phyloP scores from a whole-genome alignment of 345 rosid species.

The Citrus cavaleriei region DNA sequence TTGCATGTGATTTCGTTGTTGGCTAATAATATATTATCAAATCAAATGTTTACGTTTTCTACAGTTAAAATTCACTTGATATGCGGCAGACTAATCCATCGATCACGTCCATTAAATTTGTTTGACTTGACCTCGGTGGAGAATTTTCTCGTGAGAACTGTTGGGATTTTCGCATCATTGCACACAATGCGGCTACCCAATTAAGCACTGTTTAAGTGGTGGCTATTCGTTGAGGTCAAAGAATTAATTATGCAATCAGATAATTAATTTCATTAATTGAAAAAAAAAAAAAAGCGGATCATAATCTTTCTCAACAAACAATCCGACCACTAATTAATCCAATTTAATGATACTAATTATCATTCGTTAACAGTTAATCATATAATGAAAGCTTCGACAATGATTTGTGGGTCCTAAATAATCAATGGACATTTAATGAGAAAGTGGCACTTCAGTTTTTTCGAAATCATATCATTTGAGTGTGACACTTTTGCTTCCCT shows the following conservation, averaged over 20 bases:
- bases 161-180: neutral
- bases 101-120: neutral
- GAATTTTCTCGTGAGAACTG: neutral
- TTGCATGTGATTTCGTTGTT: too few species aligned
- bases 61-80: neutral
- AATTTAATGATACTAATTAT: neutral
- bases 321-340: neutral
- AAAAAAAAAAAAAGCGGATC: too few species aligned
- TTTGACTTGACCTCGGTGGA: conserved; percentile 5
- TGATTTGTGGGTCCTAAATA: neutral
- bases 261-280: neutral
- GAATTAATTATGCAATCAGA: neutral
- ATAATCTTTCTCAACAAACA: too few species aligned
- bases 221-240: neutral
- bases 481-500: neutral
- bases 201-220: neutral
- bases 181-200: neutral
- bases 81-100: neutral
- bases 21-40: too few species aligned
- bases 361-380: neutral
- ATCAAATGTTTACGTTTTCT: too few species aligned
- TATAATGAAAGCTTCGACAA: neutral
- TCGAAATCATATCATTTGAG: neutral
- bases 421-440: neutral
- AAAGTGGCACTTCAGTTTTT: neutral